Evolutionary conservation across 176 grass and related monocot species (phyloP), one percentile per base, ranked within the genome.

Genomic region (Pharus latifolius): DNA sequence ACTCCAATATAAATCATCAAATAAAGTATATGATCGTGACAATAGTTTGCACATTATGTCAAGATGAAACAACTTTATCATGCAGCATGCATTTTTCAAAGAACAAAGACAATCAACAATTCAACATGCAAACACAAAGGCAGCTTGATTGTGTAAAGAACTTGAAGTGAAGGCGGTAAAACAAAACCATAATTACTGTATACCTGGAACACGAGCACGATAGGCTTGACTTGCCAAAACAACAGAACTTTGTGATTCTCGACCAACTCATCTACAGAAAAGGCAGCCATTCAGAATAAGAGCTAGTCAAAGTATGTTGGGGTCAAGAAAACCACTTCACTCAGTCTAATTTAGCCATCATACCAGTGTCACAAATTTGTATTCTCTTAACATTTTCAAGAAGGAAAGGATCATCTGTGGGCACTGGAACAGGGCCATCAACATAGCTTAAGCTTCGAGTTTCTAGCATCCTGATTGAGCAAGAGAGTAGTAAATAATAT

Each of bases 171-270:
- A 71, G 25, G 38, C 13, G 29, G 37, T 26, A 54, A 12, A 24
- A 42, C 22, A 3, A 24, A 38, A 52, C 12, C 7, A 15, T 49
- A 24, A 59, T 46, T 69, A 40, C 52, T 43, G 16, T 10, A 69
- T 84, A 99, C 95, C 95, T 94, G 95, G 75, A 85, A 99, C 47
- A 94, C 87, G 65, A 94, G 84, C 15, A 99, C 90, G 26, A 79
- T 73, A 73, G 90, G 90, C 63, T 82, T 99, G 43, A 94, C 90
- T 99, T 99, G 95, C 95, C 95, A 99, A 75, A 99, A 99, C 34
- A 99, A 80, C 54, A 99, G 75, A 69, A 99, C 82, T 64, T 91
- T 83, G 63, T 94, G 72, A 50, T 86, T 94, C 18, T 83, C 84
- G 68, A 76, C 25, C 84, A 78, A 91, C 49, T 91, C 95, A 69